Conservation (phyloP, 148 eudicot genomes). For the Camellia japonica region DNA sequence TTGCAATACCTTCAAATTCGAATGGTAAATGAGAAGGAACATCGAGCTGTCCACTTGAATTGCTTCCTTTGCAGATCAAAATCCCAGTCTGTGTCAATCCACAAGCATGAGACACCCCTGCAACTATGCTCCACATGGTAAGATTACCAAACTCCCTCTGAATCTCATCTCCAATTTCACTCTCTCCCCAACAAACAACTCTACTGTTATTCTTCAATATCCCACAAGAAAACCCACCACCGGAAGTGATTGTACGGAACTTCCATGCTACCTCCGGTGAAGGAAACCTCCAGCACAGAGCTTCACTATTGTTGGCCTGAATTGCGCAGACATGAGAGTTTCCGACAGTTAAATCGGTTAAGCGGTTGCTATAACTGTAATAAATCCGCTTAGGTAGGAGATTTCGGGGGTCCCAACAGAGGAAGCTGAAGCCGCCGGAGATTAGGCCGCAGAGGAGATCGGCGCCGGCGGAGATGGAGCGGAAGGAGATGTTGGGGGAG, state of each 20-base stretch:
- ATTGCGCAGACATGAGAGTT: slow-evolving; percentile 44
- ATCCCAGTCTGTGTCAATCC: slow-evolving; percentile 43
- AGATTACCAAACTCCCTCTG: slow-evolving; percentile 38
- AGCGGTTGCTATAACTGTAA: slow-evolving; percentile 16
- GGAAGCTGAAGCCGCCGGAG: slow-evolving; percentile 39
- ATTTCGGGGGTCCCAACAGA: slow-evolving; percentile 46
- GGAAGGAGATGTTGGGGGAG: slow-evolving; percentile 35
- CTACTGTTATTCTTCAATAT: slow-evolving; percentile 28
- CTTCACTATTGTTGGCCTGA: slow-evolving; percentile 25
- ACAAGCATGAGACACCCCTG: slow-evolving; percentile 59
- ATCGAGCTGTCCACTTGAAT: slow-evolving; percentile 40
- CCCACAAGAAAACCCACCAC: slow-evolving; percentile 55
- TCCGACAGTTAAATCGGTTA: slow-evolving; percentile 36
- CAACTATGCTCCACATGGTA: slow-evolving; percentile 48
- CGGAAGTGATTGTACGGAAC: slow-evolving; percentile 42
- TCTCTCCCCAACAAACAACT: slow-evolving; percentile 55
- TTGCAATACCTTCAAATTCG: slow-evolving; percentile 39
- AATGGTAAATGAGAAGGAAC: slow-evolving; percentile 33
- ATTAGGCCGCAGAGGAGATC: slow-evolving; percentile 43
- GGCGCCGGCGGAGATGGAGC: slow-evolving; percentile 45
- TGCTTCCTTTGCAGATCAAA: slow-evolving; percentile 52
- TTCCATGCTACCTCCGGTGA: slow-evolving; percentile 19
- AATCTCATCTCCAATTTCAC: not conserved
- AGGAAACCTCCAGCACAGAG: slow-evolving; percentile 40
- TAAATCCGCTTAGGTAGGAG: slow-evolving; percentile 27